A percentile compares a stretch with the other conserved stretches of the same genome.
Evolutionary conservation across 106 monocot genomes (phyloP).

Genomic region (Dendrobium chrysotoxum): DNA sequence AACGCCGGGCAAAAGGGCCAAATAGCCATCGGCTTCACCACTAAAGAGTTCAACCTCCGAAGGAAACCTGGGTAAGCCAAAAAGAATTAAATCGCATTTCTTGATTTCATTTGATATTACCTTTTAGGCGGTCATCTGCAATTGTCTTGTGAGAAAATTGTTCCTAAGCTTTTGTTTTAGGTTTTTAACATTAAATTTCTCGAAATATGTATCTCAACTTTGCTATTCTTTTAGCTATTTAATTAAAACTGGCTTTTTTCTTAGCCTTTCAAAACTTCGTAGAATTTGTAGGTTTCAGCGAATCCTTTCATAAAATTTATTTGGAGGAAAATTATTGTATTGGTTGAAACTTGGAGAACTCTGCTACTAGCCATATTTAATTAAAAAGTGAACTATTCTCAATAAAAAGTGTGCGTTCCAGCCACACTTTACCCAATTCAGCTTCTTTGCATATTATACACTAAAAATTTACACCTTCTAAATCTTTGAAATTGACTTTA

Average conservation of each 20-base stretch:
- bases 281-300: neutral
- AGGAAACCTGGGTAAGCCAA: slow-evolving; percentile 76
- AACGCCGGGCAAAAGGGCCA: slow-evolving; percentile 71
- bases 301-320: neutral
- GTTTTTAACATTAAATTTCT: too few relatives aligned
- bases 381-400: neutral
- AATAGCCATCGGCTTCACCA: slow-evolving; percentile 77
- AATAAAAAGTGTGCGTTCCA: neutral
- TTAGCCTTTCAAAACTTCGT: neutral
- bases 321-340: neutral
- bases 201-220: too few relatives aligned
- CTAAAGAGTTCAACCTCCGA: slow-evolving; percentile 56
- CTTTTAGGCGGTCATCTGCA: neutral
- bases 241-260: neutral
- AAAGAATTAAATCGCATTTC: neutral
- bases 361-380: neutral
- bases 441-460: neutral
- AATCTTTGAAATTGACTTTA: neutral
- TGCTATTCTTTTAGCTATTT: neutral
- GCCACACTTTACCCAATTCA: neutral
- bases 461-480: neutral
- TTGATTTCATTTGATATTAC: neutral
- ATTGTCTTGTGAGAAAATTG: neutral
- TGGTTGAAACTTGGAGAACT: neutral
- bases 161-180: neutral